Base-by-base conservation (phyloP, 441 rosid genomes). In the Adansonia rubrostipa region DNA sequence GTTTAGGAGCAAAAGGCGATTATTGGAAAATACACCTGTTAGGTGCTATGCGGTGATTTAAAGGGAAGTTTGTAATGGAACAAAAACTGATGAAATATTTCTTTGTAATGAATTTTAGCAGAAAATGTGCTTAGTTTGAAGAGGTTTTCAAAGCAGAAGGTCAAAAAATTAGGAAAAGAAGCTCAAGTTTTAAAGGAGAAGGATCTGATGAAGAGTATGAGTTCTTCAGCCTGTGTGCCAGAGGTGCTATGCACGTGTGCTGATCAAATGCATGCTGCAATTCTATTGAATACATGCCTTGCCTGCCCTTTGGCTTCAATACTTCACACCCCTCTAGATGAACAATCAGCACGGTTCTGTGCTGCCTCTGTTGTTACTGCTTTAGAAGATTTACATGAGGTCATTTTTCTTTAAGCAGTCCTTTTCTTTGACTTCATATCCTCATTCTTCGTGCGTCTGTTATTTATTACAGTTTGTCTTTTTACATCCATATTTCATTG, bases 251-350 rank as follows among this genome's bases (percentile, higher is more conserved):
- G 92, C 79, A 93, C 98, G 73, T 92, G 88, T 82, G 82, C 90
- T 66, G 97, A 96, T 83, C 84, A 78, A 78, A 80, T 84, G 74
- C 86, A 90, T 62, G 96, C 95, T 65, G 94, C 92, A 82, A 90
- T 94, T 62, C 84, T 96, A 75, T 83, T 96, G 68, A 90, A 93
- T 84, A 78, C 91, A 24, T 85, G 86, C 79, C 95, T 96, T 79
- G 90, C 96, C 62, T 93, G 96, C 81, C 95, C 99, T 74, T 81
- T 94, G 86, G 89, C 89, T 79, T 94, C 98, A 56, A 86, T 96
- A 79, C 98, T 94, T 80, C 89, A 86, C 79, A 85, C 89, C 44
- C 90, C 98, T 0, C 87, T 96, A 19, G 93, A 91, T 74, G 99
- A 96, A 79, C 69, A 88, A 74, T 90, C 90, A 74, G 95, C 98